A percentile compares a stretch with the other conserved stretches of the same genome.
Conservation (phyloP, 306 rosid genomes). For the Astragalus membranaceus region DNA sequence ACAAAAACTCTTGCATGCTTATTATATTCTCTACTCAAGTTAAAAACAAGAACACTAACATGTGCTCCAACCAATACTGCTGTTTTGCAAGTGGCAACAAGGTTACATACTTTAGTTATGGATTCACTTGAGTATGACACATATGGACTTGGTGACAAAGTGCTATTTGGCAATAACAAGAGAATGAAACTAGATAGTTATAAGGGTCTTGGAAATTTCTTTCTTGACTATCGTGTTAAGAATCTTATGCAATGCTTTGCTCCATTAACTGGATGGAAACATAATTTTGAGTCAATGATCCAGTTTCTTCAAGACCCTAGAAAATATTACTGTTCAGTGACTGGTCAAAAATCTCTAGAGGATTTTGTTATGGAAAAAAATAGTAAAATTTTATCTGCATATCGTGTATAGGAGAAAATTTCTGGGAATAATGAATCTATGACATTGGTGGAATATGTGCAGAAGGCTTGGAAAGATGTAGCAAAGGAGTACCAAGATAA, state of each 20-base stretch:
- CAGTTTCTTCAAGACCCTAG: conserved; percentile 9
- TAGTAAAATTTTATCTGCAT: too few relatives aligned
- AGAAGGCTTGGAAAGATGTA: too few relatives aligned
- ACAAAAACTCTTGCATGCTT: conserved; percentile 39
- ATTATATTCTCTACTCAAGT: background rate
- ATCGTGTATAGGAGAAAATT: too few relatives aligned
- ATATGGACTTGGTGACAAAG: conserved; percentile 30
- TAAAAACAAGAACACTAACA: background rate
- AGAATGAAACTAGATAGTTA: conserved; percentile 19
- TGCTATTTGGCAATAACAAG: conserved; percentile 19
- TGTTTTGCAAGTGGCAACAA: background rate
- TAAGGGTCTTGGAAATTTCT: background rate
- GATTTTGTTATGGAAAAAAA: too few relatives aligned
- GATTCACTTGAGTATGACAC: background rate
- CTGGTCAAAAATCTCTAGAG: background rate
- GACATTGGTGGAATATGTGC: too few relatives aligned
- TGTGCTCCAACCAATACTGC: background rate
- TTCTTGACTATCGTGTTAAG: conserved; percentile 30
- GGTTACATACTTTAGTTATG: background rate
- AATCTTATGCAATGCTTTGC: background rate
- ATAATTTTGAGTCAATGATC: conserved; percentile 1
- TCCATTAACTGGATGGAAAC: conserved; percentile 19
- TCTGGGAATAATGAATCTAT: too few relatives aligned
- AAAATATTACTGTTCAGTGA: background rate
- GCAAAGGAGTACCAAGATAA: too few relatives aligned